Conservation (phyloP, 2,329 filamentous ascomycete species). For the Fusarium gaditjirri region DNA sequence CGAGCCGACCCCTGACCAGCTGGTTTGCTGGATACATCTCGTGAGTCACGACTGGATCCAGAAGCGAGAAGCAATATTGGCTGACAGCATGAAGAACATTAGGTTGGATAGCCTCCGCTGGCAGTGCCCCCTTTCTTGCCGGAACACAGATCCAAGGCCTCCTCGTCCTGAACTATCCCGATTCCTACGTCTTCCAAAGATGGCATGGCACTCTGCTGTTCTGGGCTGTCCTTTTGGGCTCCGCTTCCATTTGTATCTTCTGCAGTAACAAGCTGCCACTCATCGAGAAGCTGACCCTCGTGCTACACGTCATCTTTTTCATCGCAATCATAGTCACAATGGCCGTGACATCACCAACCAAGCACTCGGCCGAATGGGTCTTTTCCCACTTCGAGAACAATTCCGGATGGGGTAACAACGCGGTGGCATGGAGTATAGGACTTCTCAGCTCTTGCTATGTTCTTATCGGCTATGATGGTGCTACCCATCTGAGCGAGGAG, state of each 20-base stretch:
- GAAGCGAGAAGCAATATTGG: accelerated
- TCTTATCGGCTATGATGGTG: constrained; percentile 30
- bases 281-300: constrained; percentile 19
- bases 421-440: constrained; percentile 33
- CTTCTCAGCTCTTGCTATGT: constrained; percentile 36
- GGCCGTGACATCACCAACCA: constrained; percentile 13
- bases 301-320: constrained; percentile 11
- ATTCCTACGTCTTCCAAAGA: constrained; percentile 25
- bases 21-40: constrained; percentile 32
- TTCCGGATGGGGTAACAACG: constrained; percentile 29
- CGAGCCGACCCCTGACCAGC: background rate
- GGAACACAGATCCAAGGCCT: constrained; percentile 34
- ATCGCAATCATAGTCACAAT: constrained; percentile 22
- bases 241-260: constrained; percentile 15
- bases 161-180: constrained; percentile 24
- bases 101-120: constrained; percentile 28
- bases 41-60: background rate
- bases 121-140: constrained; percentile 30
- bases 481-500: constrained; percentile 34
- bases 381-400: constrained; percentile 32
- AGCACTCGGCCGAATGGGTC: constrained; percentile 21
- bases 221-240: constrained; percentile 16
- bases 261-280: constrained; percentile 22
- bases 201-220: constrained; percentile 35
- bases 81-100: constrained; percentile 2